phyloP scores from a whole-genome alignment of 768 basidiomycete species.

The Crucibulum laeve region DNA sequence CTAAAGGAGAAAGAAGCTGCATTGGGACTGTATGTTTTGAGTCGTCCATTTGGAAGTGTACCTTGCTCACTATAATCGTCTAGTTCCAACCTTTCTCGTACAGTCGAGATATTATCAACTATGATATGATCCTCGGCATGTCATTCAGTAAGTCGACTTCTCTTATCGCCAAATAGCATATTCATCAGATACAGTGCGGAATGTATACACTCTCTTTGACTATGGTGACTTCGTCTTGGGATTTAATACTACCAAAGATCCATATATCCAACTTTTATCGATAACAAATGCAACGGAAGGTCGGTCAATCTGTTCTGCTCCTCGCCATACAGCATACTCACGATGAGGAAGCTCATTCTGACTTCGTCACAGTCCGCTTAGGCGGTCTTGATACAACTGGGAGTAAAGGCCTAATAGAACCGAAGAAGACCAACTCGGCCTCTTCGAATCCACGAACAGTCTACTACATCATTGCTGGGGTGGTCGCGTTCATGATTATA shows the following conservation, averaged over 20 bases:
- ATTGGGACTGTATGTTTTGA: constrained; percentile 33
- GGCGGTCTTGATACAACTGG: constrained; percentile 25
- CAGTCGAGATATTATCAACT: constrained; percentile 37
- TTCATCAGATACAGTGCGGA: constrained; percentile 45
- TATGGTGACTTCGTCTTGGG: constrained; percentile 58
- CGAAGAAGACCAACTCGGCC: neutral
- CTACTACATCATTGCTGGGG: neutral
- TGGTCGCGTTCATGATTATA: neutral
- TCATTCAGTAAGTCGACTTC: constrained; percentile 48
- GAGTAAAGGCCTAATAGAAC: neutral
- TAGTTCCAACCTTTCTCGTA: constrained; percentile 71
- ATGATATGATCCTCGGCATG: constrained; percentile 72
- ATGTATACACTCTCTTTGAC: constrained; percentile 59
- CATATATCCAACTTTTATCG: constrained; percentile 63
- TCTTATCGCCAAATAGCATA: neutral
- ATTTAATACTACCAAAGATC: constrained; percentile 30
- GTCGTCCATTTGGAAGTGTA: neutral
- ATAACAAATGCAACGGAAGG: constrained; percentile 44
- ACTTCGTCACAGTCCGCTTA: constrained; percentile 30
- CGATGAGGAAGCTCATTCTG: constrained; percentile 34
- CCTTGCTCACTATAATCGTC: neutral
- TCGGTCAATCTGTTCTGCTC: constrained; percentile 8
- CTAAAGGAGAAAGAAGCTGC: constrained; percentile 26
- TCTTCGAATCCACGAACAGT: neutral
- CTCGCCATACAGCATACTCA: neutral